These are phyloP conservation scores for Asterella californica DNA, from an alignment of 225 moss, liverwort and hornwort species.

Conservation along the genomic window DNA sequence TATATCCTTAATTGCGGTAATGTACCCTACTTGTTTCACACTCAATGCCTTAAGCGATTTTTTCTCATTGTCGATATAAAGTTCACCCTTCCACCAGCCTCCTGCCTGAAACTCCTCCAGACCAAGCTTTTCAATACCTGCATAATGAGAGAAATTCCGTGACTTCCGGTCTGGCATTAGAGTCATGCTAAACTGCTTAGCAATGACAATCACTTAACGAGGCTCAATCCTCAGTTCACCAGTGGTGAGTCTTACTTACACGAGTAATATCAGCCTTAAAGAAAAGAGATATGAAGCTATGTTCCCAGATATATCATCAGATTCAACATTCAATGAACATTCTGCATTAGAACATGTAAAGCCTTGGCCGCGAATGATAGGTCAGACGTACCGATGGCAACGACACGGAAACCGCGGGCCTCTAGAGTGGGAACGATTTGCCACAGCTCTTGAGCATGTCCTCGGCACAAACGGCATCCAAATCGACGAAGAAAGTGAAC, in stretches of 20 bases:
- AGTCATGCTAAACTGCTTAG: not conserved
- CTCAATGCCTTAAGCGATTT: conserved; percentile 68
- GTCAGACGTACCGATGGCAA: conserved; percentile 65
- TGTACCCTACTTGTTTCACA: conserved; percentile 62
- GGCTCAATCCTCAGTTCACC: not conserved
- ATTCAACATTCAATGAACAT: not conserved
- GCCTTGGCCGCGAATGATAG: not conserved
- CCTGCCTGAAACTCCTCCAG: conserved; percentile 80
- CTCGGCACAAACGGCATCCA: conserved; percentile 84
- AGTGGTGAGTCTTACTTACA: not conserved
- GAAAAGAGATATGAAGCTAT: not conserved
- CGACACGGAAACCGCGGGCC: conserved; percentile 60
- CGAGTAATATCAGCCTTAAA: not conserved
- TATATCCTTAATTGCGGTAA: conserved; percentile 59
- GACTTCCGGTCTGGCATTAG: not conserved
- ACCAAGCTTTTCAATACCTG: conserved; percentile 85
- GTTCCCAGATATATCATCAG: not conserved
- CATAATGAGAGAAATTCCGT: not conserved
- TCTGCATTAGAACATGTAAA: too few species aligned
- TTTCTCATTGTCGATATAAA: conserved; percentile 89
- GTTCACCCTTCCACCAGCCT: conserved; percentile 80
- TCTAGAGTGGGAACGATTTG: conserved; percentile 71
- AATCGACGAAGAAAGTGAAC: conserved; percentile 86
- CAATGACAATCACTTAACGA: not conserved
- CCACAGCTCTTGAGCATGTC: conserved; percentile 65